A percentile compares a stretch with the other conserved stretches of the same genome.
Evolutionary conservation across 208 protist genomes (phyloP).

Genomic region (Tritrichomonas foetus): DNA sequence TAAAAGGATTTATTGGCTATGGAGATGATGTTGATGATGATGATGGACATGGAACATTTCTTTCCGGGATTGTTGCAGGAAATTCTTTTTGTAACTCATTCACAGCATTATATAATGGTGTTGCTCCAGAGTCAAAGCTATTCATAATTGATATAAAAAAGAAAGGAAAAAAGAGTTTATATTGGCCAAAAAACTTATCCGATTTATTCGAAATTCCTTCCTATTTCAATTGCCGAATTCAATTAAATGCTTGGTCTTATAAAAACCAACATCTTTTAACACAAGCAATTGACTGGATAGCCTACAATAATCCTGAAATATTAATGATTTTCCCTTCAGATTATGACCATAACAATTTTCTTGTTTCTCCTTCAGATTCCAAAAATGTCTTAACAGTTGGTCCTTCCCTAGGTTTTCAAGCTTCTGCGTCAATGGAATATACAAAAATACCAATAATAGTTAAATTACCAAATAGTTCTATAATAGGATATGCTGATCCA

Average conservation of each 20-base stretch:
- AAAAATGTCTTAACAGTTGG: not conserved
- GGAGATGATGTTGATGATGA: not conserved
- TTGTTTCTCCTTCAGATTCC: not conserved
- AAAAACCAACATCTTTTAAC: not conserved
- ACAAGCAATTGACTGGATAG: not conserved
- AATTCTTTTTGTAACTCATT: not conserved
- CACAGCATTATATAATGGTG: not conserved
- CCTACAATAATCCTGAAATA: not conserved
- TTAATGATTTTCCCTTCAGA: not conserved
- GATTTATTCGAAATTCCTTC: not conserved
- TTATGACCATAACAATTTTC: not conserved
- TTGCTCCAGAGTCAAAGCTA: not conserved
- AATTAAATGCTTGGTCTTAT: not conserved
- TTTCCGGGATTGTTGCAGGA: not conserved
- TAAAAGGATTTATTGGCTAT: not conserved
- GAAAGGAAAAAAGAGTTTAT: not conserved
- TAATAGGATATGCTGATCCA: not conserved
- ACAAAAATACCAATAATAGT: not conserved
- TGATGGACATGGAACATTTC: not conserved
- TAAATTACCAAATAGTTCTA: not conserved
- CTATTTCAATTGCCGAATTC: not conserved
- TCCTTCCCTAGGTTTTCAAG: too few relatives aligned
- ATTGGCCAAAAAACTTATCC: constrained; percentile 2
- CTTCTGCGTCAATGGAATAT: not conserved
- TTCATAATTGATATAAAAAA: not conserved